Conservation (phyloP, 2,329 filamentous ascomycete species). For the Colletotrichum caudatum region DNA sequence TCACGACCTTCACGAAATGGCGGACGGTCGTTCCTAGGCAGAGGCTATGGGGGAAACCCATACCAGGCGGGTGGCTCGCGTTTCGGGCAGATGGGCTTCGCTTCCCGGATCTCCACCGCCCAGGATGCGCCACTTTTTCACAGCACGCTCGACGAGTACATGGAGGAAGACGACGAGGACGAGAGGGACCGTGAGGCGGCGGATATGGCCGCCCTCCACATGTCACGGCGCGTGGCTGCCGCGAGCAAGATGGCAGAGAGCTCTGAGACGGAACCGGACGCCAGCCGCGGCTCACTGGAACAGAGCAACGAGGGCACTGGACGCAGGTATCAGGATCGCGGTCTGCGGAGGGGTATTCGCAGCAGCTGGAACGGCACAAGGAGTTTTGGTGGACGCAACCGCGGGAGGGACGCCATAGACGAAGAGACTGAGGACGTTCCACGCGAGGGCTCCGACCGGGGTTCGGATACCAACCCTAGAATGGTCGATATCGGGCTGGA, state of each 20-base stretch:
- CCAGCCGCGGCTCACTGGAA: slow-evolving; percentile 67
- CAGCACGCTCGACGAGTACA: slow-evolving; percentile 88
- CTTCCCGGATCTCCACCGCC: slow-evolving; percentile 76
- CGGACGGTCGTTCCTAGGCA: slow-evolving; percentile 58
- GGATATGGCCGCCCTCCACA: slow-evolving; percentile 92
- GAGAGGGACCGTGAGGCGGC: slow-evolving; percentile 91
- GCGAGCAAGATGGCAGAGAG: slow-evolving; percentile 87
- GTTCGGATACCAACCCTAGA: slow-evolving; percentile 56
- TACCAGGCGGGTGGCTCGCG: slow-evolving; percentile 79
- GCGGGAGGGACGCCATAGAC: slow-evolving; percentile 50
- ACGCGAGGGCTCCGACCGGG: slow-evolving; percentile 49
- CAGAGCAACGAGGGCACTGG: slow-evolving; percentile 63
- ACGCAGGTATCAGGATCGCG: slow-evolving; percentile 59
- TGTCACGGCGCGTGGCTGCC: slow-evolving; percentile 89
- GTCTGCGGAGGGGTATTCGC: slow-evolving; percentile 65
- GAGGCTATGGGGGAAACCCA: slow-evolving; percentile 74
- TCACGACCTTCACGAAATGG: slow-evolving; percentile 49
- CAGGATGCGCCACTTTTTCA: slow-evolving; percentile 95
- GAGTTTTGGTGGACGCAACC: slow-evolving; percentile 49
- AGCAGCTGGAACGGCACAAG: slow-evolving; percentile 74
- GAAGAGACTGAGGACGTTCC: slow-evolving; percentile 59
- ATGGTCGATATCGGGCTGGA: slow-evolving; percentile 92
- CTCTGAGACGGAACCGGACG: slow-evolving; percentile 81
- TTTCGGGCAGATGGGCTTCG: slow-evolving; percentile 79
- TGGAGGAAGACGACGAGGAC: slow-evolving; percentile 92